Evolutionary conservation across 306 rosid genomes (phyloP), one percentile per base, ranked within the genome.

Genomic region (Sechiopsis laciniata): DNA sequence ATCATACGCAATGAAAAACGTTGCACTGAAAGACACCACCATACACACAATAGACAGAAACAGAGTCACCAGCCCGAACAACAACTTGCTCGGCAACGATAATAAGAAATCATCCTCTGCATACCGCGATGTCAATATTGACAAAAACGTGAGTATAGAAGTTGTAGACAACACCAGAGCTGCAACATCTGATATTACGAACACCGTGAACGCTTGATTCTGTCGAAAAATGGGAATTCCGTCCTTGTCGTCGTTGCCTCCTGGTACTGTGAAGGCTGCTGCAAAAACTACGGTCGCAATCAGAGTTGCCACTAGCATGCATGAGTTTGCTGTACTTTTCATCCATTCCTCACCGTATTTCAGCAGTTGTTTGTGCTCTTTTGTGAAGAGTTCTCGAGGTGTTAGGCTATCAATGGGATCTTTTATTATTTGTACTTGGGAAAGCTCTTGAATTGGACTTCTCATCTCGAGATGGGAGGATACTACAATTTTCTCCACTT

Each of bases 401-500:
- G 71, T 63, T 1, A 35, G 22, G 6, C 3, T 0, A n/a, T 63
- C 69, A 32, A 8, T 21, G 2, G 19, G 24, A 7, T 35, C 7
- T 8, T 0, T 37, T 15, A 0, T 37, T n/a, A 37, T 10, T 21
- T 64, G 4, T 14, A 37, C 26, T 0, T 40, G 19, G 6, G 71
- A 64, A 37, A 64, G 71, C 26, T 64, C 52, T 37, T 26, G 16
- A 37, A 37, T 4, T 20, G 15, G 15, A 9, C 67, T 1, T 61
- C 7, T 67, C 72, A 67, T 67, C 2, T 67, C 6, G 5, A 46
- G 72, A 67, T 67, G 20, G 56, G 72, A 67, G 19, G 72, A 67
- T 5, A 67, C 72, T 2, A 84, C 83, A 22, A 83, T 76, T 73
- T 77, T 87, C 74, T 83, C 76, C 7, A 87, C 88, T 77, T 87